Conservation (phyloP, 768 basidiomycete genomes). For the Xerocomellus intermedius region DNA sequence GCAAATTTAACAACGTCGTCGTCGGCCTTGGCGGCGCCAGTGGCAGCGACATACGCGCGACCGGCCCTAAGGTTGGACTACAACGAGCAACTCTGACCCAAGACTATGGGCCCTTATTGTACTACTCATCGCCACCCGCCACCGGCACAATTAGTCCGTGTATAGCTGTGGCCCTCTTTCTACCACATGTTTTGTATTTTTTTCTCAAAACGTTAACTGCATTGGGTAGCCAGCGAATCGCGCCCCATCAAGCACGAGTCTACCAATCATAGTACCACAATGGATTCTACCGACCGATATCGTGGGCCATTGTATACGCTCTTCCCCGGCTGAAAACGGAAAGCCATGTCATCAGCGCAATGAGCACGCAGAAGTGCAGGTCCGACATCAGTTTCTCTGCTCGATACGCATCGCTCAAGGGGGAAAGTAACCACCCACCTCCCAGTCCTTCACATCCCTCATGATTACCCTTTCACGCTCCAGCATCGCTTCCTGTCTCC, state of each 20-base stretch:
- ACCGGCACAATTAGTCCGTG: slow-evolving; percentile 26
- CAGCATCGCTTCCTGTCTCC: slow-evolving; percentile 73
- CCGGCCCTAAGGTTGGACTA: slow-evolving; percentile 20
- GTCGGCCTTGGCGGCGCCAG: slow-evolving; percentile 8
- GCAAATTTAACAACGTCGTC: slow-evolving; percentile 14
- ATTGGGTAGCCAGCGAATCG: slow-evolving; percentile 13
- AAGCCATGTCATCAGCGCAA: not conserved
- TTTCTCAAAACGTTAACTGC: not conserved
- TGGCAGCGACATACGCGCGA: not conserved
- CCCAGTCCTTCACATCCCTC: slow-evolving; percentile 92
- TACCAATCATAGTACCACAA: slow-evolving; percentile 54
- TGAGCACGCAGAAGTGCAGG: not conserved
- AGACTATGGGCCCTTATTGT: slow-evolving; percentile 25
- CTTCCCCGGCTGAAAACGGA: slow-evolving; percentile 65
- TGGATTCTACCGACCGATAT: slow-evolving; percentile 57
- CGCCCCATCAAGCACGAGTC: slow-evolving; percentile 4
- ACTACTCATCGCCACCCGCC: slow-evolving; percentile 31
- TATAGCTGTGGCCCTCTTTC: not conserved
- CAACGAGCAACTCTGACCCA: slow-evolving; percentile 13
- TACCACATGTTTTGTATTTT: slow-evolving; percentile 6
- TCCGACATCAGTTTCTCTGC: slow-evolving; percentile 12
- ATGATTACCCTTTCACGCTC: slow-evolving; percentile 87
- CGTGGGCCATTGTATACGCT: slow-evolving; percentile 80
- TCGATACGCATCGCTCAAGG: slow-evolving; percentile 23
- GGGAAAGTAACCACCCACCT: slow-evolving; percentile 58